Evolutionary conservation across 768 basidiomycete genomes (phyloP), one percentile per base, ranked within the genome.

Genomic region (Boletus rex-veris): DNA sequence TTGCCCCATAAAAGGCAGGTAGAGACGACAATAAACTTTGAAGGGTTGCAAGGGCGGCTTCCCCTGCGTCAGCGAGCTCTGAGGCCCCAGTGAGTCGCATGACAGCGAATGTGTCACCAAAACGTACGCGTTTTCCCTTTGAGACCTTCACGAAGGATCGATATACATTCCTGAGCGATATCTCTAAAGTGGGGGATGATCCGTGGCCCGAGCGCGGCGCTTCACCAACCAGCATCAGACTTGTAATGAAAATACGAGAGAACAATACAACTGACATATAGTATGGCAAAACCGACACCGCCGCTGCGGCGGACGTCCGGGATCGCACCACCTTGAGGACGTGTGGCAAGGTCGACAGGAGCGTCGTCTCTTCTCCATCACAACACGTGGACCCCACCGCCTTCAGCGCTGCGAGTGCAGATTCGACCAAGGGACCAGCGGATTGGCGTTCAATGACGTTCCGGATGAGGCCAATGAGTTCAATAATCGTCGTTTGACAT

Each of bases 131-230:
- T 66, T 58, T 64, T 64, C 9, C 61, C 58, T 15, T 58, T 63
- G 41, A 74, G 63, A 24, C 65, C 67, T 39, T 79, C 75, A 18
- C 73, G 77, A 43, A 85, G 71, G 28, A 82, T 65, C 19, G 67
- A 51, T 33, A 84, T 72, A 53, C 82, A 82, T 49, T 84, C 77
- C 5, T 81, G 70, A 15, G 89, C 79, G 43, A 95, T 80, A 14
- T 83, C 78, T 48, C 82, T 82, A 72, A 97, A 86, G 70, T 83
- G 79, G 5, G 96, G 92, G 46, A 99, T 92, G 46, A 93, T 77
- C 0, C 96, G 85, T 11, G 95, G 92, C 0, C 91, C 92, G 19
- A 98, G 80, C 43, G 86, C 84, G 18, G 76, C 67, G 18, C 92
- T 96, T 36, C 16, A 62, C 15, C 42, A 28, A 33, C 41, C 39